These are phyloP conservation scores for Colletotrichum eremochloae DNA, from an alignment of 2,329 filamentous ascomycete species.

Conservation along the genomic window DNA sequence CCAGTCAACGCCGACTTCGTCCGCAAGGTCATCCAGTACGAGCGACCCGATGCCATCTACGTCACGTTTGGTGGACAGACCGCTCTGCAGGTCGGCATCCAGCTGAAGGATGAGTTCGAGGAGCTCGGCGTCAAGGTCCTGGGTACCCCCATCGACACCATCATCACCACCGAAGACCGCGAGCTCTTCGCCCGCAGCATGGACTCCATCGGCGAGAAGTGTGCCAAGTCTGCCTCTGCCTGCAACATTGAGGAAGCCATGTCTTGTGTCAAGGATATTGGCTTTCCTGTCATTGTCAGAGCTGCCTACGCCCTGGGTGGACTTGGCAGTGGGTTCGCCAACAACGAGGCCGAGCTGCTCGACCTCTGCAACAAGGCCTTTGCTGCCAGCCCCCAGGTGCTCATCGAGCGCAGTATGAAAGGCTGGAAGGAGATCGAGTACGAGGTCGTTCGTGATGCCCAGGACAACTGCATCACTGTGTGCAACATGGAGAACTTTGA, in stretches of 20 bases:
- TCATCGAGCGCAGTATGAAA: constrained; percentile 99
- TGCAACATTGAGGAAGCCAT: constrained; percentile 90
- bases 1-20: constrained; percentile 98
- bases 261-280: constrained; percentile 88
- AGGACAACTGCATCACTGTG: constrained; percentile 99
- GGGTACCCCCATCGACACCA: constrained; percentile 96
- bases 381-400: constrained; percentile 92
- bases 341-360: constrained; percentile 84
- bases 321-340: constrained; percentile 93
- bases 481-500: constrained; percentile 99
- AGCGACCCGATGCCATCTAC: constrained; percentile 96
- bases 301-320: constrained; percentile 97
- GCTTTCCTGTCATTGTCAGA: constrained; percentile 96
- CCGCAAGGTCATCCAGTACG: constrained; percentile 95
- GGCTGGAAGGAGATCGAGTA: constrained; percentile 99
- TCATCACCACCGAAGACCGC: constrained; percentile 98
- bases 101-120: constrained; percentile 98
- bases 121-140: constrained; percentile 92
- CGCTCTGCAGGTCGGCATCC: constrained; percentile 94
- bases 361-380: constrained; percentile 96
- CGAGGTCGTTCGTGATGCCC: constrained; percentile 94
- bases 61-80: constrained; percentile 98
- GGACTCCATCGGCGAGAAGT: constrained; percentile 98
- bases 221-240: constrained; percentile 95
- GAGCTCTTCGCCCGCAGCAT: constrained; percentile 98